Conservation (phyloP, 2,329 filamentous ascomycete genomes). For the Talaromyces rugulosus region DNA sequence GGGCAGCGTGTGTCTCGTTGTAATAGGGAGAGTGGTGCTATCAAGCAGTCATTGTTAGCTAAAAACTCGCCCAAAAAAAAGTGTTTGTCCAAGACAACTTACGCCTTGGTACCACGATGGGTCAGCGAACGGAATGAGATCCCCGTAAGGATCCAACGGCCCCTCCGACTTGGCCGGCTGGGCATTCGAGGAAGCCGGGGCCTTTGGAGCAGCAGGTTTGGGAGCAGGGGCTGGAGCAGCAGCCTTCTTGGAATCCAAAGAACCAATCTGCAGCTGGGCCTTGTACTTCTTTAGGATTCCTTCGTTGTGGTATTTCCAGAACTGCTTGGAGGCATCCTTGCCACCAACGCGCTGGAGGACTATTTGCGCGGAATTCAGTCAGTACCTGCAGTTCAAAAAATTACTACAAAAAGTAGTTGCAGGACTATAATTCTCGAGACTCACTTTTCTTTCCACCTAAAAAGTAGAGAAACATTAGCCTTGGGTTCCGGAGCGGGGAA, state of each 20-base stretch:
- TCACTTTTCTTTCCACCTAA: slow-evolving; percentile 68
- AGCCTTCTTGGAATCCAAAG: slow-evolving; percentile 79
- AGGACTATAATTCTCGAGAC: slow-evolving; percentile 17
- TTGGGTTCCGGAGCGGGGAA: neutral
- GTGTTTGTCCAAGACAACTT: slow-evolving; percentile 36
- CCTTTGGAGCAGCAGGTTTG: slow-evolving; percentile 47
- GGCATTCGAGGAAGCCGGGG: slow-evolving; percentile 50
- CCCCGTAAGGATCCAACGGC: slow-evolving; percentile 77
- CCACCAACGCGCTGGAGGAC: slow-evolving; percentile 62
- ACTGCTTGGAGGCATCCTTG: slow-evolving; percentile 66
- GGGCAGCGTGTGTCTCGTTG: slow-evolving; percentile 87
- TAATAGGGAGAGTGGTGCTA: slow-evolving; percentile 96
- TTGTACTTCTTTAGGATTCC: slow-evolving; percentile 61
- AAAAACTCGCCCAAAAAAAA: slow-evolving; percentile 5
- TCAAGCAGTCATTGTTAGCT: slow-evolving; percentile 1
- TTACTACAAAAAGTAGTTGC: neutral
- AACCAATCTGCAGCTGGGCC: slow-evolving; percentile 59
- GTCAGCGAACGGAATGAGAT: slow-evolving; percentile 85
- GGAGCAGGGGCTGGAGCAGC: slow-evolving; percentile 50
- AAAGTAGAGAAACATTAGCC: slow-evolving; percentile 5
- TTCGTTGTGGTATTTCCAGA: slow-evolving; percentile 63
- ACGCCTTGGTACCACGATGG: slow-evolving; percentile 93
- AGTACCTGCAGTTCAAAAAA: neutral
- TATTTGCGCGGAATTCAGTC: slow-evolving; percentile 22
- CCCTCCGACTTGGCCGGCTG: slow-evolving; percentile 57